phyloP scores from a whole-genome alignment of 306 rosid species.

The Vigna unguiculata region DNA sequence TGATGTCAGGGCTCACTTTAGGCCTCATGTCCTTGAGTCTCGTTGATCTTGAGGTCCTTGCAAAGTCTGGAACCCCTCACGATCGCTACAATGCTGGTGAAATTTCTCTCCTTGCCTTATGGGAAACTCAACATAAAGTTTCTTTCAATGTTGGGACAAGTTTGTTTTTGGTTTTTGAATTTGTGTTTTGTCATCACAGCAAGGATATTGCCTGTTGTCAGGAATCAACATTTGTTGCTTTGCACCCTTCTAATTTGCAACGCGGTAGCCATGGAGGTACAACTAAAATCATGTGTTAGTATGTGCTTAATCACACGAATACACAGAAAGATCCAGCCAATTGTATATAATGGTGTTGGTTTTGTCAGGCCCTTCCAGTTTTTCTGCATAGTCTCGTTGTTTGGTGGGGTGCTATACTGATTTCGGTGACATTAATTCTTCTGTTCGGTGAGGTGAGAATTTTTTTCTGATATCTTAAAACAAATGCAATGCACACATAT shows the following conservation, averaged over 20 bases:
- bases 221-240: conserved; percentile 83
- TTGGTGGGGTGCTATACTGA: conserved; percentile 79
- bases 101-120: conserved; percentile 4
- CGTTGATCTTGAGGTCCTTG: conserved; percentile 97
- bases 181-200: conserved; percentile 50
- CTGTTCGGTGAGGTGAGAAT: conserved; percentile 89
- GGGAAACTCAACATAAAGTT: not conserved
- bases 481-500: conserved; percentile 2
- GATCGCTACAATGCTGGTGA: conserved; percentile 77
- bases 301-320: conserved; percentile 1
- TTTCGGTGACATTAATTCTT: conserved; percentile 93
- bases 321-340: not conserved
- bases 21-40: conserved; percentile 98
- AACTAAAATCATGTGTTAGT: conserved; percentile 14
- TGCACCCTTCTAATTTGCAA: conserved; percentile 89
- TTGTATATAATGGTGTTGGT: conserved; percentile 39
- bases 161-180: not conserved
- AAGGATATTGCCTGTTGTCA: conserved; percentile 94
- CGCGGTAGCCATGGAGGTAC: conserved; percentile 98
- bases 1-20: conserved; percentile 95
- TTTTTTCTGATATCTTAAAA: not conserved
- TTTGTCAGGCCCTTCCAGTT: conserved; percentile 84
- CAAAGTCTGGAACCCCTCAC: conserved; percentile 80
- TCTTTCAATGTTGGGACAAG: not conserved
- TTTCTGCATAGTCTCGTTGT: conserved; percentile 76